Base-by-base conservation (phyloP, 2,329 filamentous ascomycete species). In the Penicillium sp. region DNA sequence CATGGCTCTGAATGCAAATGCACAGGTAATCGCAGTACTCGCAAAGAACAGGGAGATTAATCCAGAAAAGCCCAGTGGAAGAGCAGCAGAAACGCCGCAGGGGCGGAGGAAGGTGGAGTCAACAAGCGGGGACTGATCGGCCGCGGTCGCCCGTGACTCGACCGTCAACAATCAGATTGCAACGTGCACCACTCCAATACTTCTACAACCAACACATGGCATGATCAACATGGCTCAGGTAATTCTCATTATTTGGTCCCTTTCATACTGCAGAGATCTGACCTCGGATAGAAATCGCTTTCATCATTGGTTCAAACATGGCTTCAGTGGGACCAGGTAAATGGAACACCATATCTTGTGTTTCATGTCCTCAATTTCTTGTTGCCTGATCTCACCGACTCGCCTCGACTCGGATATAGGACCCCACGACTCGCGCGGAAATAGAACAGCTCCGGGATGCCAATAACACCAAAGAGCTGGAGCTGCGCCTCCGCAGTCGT, bases 271-370 rank as follows among this genome's bases (percentile, higher is more conserved):
- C 38, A 35, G 26, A 37, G 28, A 22, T 56, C 59, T 65, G 60
- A 68, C n/a, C n/a, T 22, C 26, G 17, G 45, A 33, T 63, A 80
- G 77, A 70, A 73, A 64, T 68, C 76, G 5, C 67, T 79, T 42
- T 72, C 71, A 49, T 70, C 68, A 17, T 75, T 87, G 60, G 82
- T 84, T 58, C 69, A 82, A 66, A 81, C 81, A 75, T 88, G 86
- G 86, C 79, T 88, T n/a, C 77, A 81, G 61, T 81, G 85, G 68
- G 86, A 88, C 72, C 74, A 82, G 72, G 79, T 80, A 73, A 38
- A 65, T 28, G 17, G 40, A 9, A 3, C 30, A 33, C 30, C 30
- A 35, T 56, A 40, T 24, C 37, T 28, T 42, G 42, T 4, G n/a
- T 35, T 45, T 30, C 17, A 24, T 9, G 37, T 33, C 42, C 7